Percentiles rank a stretch among this genome's conserved stretches.
Conservation (phyloP, 306 rosid species). For the Castanopsis chinensis region DNA sequence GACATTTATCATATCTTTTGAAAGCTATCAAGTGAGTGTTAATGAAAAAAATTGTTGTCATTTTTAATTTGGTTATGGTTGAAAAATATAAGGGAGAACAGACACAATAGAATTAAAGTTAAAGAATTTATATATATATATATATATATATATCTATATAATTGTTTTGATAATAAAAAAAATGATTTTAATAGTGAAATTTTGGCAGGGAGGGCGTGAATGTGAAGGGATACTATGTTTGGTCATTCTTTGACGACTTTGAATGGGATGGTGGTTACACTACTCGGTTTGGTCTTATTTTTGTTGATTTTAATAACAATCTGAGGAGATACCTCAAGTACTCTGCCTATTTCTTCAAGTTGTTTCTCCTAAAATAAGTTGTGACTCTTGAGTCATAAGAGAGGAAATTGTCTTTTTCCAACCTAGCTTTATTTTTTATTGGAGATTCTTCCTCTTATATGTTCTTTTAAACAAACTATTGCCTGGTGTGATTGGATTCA, state of each 20-base stretch:
- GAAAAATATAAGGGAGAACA: too few relatives aligned
- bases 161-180: too few relatives aligned
- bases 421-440: too few relatives aligned
- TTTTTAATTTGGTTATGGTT: too few relatives aligned
- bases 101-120: too few relatives aligned
- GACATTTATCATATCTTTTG: constrained; percentile 41
- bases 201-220: constrained; percentile 31
- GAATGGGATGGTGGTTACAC: constrained; percentile 61
- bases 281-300: constrained; percentile 43
- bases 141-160: too few relatives aligned
- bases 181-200: background rate
- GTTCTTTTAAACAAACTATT: too few relatives aligned
- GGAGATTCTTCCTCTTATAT: too few relatives aligned
- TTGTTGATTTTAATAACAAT: constrained; percentile 35
- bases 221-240: constrained; percentile 9
- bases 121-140: too few relatives aligned
- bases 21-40: constrained; percentile 49
- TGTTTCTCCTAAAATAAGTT: background rate
- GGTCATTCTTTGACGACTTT: constrained; percentile 51
- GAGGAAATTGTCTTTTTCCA: too few relatives aligned
- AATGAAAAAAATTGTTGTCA: background rate
- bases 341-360: constrained; percentile 54
- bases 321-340: constrained; percentile 42
- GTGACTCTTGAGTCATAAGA: too few relatives aligned
- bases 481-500: too few relatives aligned